These are phyloP conservation scores for Dalbergia cochinchinensis DNA, from an alignment of 306 rosid genomes.

Conservation along the genomic window DNA sequence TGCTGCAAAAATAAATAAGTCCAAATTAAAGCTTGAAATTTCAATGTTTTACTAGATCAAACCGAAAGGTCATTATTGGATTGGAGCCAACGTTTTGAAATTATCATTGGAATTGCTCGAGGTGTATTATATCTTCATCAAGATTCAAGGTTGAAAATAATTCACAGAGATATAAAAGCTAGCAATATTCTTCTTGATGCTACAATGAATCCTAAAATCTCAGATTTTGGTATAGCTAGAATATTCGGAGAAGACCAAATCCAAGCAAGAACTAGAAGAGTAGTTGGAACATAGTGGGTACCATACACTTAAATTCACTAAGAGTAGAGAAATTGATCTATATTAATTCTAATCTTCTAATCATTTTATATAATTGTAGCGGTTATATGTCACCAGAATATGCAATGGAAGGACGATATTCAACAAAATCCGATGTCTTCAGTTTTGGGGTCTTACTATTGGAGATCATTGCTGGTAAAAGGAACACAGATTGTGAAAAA, in stretches of 20 bases:
- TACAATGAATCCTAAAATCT: constrained; percentile 52
- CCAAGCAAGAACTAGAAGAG: constrained; percentile 44
- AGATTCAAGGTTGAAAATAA: constrained; percentile 55
- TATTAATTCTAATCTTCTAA: not conserved
- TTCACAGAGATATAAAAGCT: constrained; percentile 56
- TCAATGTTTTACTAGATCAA: not conserved
- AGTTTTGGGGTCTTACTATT: constrained; percentile 55
- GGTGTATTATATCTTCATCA: constrained; percentile 57
- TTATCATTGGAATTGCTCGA: constrained; percentile 48
- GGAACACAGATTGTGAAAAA: constrained; percentile 30
- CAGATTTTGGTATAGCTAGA: constrained; percentile 61
- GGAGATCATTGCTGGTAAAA: constrained; percentile 47
- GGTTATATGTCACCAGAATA: constrained; percentile 58
- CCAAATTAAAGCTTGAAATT: too few species aligned
- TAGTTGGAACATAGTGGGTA: constrained; percentile 63
- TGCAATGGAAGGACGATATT: constrained; percentile 56
- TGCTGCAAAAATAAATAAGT: not conserved
- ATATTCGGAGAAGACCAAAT: constrained; percentile 48
- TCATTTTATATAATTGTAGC: not conserved
- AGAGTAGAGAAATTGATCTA: not conserved
- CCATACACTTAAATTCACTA: not conserved
- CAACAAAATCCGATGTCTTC: constrained; percentile 55
- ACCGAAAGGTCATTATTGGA: constrained; percentile 32
- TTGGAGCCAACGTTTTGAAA: constrained; percentile 46
- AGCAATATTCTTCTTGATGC: constrained; percentile 54